These are phyloP conservation scores for Tilletia indica DNA, from an alignment of 1,284 basidiomycete species.

Conservation along the genomic window DNA sequence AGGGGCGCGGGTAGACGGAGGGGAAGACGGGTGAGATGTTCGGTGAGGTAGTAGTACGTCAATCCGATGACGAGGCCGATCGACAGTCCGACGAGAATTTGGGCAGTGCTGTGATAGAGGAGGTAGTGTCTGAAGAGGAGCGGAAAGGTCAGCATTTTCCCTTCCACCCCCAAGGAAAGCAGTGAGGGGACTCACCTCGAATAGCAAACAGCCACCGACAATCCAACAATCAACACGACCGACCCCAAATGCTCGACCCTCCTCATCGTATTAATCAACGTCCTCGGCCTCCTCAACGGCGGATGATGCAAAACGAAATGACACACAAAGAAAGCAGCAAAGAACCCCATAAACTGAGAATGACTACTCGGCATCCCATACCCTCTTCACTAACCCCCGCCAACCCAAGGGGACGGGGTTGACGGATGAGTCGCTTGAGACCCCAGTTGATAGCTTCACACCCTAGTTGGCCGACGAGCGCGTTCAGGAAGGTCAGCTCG, in stretches of 20 bases:
- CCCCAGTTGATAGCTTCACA: conserved; percentile 72
- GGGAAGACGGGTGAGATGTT: conserved; percentile 62
- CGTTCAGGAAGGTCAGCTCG: conserved; percentile 73
- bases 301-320: conserved; percentile 72
- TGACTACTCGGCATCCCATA: conserved; percentile 86
- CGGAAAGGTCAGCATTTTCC: background rate
- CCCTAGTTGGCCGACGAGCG: conserved; percentile 75
- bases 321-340: conserved; percentile 70
- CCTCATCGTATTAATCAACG: conserved; percentile 34
- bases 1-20: conserved; percentile 31
- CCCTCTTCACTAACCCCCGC: conserved; percentile 63
- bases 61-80: conserved; percentile 68
- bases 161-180: background rate
- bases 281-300: conserved; percentile 60
- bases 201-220: conserved; percentile 71
- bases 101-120: conserved; percentile 69
- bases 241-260: conserved; percentile 55
- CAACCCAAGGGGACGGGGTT: conserved; percentile 70
- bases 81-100: conserved; percentile 71
- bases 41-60: conserved; percentile 65
- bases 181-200: conserved; percentile 60
- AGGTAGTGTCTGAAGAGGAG: conserved; percentile 65
- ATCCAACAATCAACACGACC: conserved; percentile 63
- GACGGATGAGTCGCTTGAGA: conserved; percentile 69
- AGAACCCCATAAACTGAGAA: conserved; percentile 85